Conservation (phyloP, 495 filamentous ascomycete species). For the Paragyromitra xinjiangensis region DNA sequence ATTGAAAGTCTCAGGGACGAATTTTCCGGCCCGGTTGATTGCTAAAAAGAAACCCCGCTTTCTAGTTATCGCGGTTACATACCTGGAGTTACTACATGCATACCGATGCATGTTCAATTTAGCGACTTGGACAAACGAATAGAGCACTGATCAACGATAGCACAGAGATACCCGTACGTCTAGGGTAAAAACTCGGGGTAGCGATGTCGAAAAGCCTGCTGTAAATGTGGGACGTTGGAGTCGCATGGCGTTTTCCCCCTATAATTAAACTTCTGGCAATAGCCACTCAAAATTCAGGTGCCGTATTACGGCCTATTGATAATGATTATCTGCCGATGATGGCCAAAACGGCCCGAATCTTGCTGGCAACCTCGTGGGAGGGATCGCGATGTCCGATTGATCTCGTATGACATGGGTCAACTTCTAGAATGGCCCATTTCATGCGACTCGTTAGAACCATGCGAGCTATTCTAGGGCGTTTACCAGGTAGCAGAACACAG, state of each 20-base stretch:
- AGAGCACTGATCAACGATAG: slow-evolving; percentile 11
- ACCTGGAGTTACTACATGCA: slow-evolving; percentile 38
- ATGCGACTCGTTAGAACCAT: slow-evolving; percentile 16
- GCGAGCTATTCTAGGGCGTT: slow-evolving; percentile 38
- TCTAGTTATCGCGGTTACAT: slow-evolving; percentile 45
- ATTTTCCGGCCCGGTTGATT: slow-evolving; percentile 41
- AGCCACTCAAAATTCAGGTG: slow-evolving; percentile 24
- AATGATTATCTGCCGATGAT: slow-evolving; percentile 30
- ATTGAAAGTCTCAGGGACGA: slow-evolving; percentile 31
- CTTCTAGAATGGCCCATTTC: slow-evolving; percentile 31
- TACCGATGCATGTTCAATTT: slow-evolving; percentile 32
- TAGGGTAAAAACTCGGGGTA: slow-evolving; percentile 25
- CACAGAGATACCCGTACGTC: slow-evolving; percentile 10
- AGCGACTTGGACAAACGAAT: slow-evolving; percentile 18
- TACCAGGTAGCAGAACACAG: slow-evolving; percentile 29
- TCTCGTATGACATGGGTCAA: slow-evolving; percentile 40
- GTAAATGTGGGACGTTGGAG: slow-evolving; percentile 7
- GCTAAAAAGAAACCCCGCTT: slow-evolving; percentile 38
- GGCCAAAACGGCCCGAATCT: slow-evolving; percentile 26
- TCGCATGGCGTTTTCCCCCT: slow-evolving; percentile 36
- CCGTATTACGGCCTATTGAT: slow-evolving; percentile 13
- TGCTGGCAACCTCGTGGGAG: slow-evolving; percentile 34
- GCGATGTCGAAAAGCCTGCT: slow-evolving; percentile 23
- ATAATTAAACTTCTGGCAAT: slow-evolving; percentile 34
- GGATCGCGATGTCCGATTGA: slow-evolving; percentile 30